Conservation (phyloP, 2,329 filamentous ascomycete genomes). For the Penicillium sp. region DNA sequence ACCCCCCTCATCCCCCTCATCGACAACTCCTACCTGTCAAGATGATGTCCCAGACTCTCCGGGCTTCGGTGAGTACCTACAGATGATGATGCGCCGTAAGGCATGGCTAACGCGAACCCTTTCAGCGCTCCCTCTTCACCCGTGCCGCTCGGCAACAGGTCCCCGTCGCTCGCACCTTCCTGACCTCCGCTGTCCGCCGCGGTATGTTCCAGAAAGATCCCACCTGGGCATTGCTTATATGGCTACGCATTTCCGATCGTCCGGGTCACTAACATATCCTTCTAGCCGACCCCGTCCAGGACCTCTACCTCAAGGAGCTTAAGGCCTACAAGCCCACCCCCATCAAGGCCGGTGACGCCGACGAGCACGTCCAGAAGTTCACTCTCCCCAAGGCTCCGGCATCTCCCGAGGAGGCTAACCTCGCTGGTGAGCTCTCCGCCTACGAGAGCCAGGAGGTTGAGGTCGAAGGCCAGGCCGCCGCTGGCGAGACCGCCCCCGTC, state of each 20-base stretch:
- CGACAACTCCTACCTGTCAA: constrained; percentile 29
- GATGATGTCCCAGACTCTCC: constrained; percentile 62
- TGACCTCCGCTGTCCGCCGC: constrained; percentile 61
- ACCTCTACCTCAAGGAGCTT: constrained; percentile 94
- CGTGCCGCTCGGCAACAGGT: constrained; percentile 59
- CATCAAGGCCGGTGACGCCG: constrained; percentile 80
- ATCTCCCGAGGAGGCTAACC: constrained; percentile 91
- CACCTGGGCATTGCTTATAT: neutral
- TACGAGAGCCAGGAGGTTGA: constrained; percentile 95
- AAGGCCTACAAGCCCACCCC: constrained; percentile 87
- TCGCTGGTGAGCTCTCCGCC: constrained; percentile 85
- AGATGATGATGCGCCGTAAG: neutral
- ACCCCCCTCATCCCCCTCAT: constrained; percentile 26
- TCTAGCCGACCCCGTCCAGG: constrained; percentile 92
- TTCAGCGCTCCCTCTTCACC: constrained; percentile 60
- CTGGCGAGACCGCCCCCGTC: constrained; percentile 59
- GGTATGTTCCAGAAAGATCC: constrained; percentile 48
- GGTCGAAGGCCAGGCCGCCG: constrained; percentile 78
- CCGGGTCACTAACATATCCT: constrained; percentile 21
- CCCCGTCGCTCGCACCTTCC: constrained; percentile 59
- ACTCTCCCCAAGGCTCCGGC: constrained; percentile 71
- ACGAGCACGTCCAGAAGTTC: constrained; percentile 91
- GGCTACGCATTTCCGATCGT: constrained; percentile 18
- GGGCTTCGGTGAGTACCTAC: constrained; percentile 54
- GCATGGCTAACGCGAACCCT: constrained; percentile 16